Evolutionary conservation across 257 asterid genomes (phyloP).

Genomic region (Solanum phureja): DNA sequence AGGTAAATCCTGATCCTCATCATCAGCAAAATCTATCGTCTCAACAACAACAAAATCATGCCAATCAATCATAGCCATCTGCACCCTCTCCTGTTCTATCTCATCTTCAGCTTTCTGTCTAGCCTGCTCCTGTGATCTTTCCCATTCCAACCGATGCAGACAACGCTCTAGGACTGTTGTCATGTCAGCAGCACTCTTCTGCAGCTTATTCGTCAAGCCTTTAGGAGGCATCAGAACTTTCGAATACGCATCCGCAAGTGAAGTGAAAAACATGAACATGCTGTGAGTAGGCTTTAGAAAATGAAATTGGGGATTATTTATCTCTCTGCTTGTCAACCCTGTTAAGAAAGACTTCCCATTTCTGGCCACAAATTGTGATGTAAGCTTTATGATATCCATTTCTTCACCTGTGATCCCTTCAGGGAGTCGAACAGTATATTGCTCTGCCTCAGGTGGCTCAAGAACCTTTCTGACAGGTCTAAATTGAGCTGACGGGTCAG

Average conservation of each 20-base stretch:
- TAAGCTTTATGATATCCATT: conserved; percentile 80
- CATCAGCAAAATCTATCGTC: conserved; percentile 89
- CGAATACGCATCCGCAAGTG: conserved; percentile 93
- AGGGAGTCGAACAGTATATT: conserved; percentile 80
- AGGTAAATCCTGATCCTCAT: conserved; percentile 90
- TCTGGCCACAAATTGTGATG: conserved; percentile 92
- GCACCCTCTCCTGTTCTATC: conserved; percentile 74
- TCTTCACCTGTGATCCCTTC: conserved; percentile 96
- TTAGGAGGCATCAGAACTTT: conserved; percentile 89
- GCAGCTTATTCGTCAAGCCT: conserved; percentile 65
- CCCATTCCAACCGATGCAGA: conserved; percentile 90
- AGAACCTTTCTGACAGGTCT: conserved; percentile 57
- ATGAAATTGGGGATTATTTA: conserved; percentile 77
- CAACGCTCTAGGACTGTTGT: conserved; percentile 85
- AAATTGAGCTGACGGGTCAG: conserved; percentile 66
- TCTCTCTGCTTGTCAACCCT: conserved; percentile 85
- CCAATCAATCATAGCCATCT: conserved; percentile 98
- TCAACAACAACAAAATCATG: conserved; percentile 95
- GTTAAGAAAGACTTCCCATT: conserved; percentile 87
- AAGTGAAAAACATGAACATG: conserved; percentile 93
- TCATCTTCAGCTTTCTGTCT: conserved; percentile 96
- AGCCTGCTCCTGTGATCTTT: conserved; percentile 85
- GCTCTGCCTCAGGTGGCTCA: conserved; percentile 95
- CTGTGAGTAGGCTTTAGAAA: conserved; percentile 90
- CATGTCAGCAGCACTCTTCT: conserved; percentile 64